Base-by-base conservation (phyloP, 169 alveolate species). In the Plasmodium malariae region DNA sequence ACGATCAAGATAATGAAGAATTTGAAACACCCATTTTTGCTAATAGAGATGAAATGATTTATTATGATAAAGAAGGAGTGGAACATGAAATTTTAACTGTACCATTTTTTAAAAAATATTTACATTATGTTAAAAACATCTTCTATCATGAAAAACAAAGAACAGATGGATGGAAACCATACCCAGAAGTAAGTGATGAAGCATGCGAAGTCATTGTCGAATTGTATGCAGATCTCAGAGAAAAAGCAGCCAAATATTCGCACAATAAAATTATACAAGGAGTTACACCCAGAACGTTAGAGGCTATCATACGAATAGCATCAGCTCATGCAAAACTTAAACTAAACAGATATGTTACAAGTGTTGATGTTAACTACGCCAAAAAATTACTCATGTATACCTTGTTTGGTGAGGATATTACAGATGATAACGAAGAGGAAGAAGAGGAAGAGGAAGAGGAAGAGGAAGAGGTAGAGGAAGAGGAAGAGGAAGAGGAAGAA, bases 261-360 rank as follows among this genome's bases (percentile, higher is more conserved):
- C 94, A 88, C 36, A 76, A 78, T 71, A 91, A 92, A 91, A 71
- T 91, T 30, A 92, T 92, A 45, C 96, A 93, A 74, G 90, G 94
- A 14, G 96, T 93, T 30, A 87, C 96, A 9, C 96, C 96, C 17
- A 92, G 98, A 70, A 95, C 98, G 6, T 93, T 96, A 60, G 98
- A 96, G 89, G 98, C 98, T 6, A 93, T 94, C 49, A 93, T 96
- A 32, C 96, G 98, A 30, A 93, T 96, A 11, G 96, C 98, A 3
- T 95, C 97, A 6, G 97, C 98, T 34, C 97, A 95, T 68, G 95
- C 98, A 32, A 96, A 96, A 87, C 86, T 96, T 69, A 92, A 94
- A 73, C 78, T 96, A 83, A 88, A 92, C 36, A 94, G 95, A 28
- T 95, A 93, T 92, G 96, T 96, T 9, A 93, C 95, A 34, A 65